Conservation (phyloP, 805 yeast species). For the Kregervanrija pseudodelftensis region DNA sequence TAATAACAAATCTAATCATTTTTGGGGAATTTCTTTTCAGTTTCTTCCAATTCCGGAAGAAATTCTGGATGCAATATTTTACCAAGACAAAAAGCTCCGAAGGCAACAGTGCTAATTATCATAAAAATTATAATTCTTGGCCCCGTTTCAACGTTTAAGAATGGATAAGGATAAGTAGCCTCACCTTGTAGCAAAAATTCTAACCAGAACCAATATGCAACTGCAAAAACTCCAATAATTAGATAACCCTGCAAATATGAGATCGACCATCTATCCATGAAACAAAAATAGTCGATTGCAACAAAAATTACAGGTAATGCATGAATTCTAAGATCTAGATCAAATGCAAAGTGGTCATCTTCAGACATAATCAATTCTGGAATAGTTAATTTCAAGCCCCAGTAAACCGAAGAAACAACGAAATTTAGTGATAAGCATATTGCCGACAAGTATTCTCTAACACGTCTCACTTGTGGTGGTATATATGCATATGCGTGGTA, state of each 20-base stretch:
- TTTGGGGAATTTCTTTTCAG: constrained; percentile 3
- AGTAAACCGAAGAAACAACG: constrained; percentile 57
- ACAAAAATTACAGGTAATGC: constrained; percentile 50
- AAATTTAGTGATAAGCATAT: constrained; percentile 51
- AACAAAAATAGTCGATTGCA: constrained; percentile 45
- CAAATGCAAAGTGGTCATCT: too few relatives aligned
- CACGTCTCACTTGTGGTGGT: too few relatives aligned
- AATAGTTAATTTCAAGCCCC: constrained; percentile 57
- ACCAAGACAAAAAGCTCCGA: constrained; percentile 21
- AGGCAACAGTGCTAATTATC: constrained; percentile 34
- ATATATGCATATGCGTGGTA: constrained; percentile 25
- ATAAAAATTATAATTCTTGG: constrained; percentile 42
- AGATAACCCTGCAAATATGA: constrained; percentile 31
- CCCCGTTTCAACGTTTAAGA: constrained; percentile 45
- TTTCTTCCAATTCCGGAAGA: constrained; percentile 6
- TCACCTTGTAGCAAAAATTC: constrained; percentile 41
- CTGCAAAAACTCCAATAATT: constrained; percentile 33
- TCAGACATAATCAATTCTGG: constrained; percentile 36
- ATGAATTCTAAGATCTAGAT: constrained; percentile 53
- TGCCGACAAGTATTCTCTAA: constrained; percentile 42
- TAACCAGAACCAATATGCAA: constrained; percentile 47
- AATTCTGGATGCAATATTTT: constrained; percentile 16
- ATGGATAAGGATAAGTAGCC: constrained; percentile 54
- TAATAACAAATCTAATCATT: background rate
- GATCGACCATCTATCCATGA: constrained; percentile 40